Base-by-base conservation (phyloP, 2,329 filamentous ascomycete genomes). In the Pseudogymnoascus sp. region DNA sequence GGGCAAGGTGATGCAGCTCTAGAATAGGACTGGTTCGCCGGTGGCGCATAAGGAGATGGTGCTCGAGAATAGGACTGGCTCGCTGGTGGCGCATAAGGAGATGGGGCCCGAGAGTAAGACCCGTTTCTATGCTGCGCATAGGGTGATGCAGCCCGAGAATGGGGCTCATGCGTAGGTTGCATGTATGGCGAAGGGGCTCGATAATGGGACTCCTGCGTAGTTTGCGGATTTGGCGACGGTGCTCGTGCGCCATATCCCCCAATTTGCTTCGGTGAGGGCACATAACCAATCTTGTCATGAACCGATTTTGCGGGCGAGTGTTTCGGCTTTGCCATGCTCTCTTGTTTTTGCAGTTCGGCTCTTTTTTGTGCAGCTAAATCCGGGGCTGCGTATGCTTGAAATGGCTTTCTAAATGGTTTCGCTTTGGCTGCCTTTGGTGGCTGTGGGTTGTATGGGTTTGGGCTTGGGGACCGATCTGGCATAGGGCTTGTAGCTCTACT, bases 371-470 rank as follows among this genome's bases (percentile, higher is more conserved):
- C 82, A 14, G 81, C 85, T 12, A 82, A 84, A 71, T 87, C 84
- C 25, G 85, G 85, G 22, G 84, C 84, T 36, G 83, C 76, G 69
- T 88, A 88, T 38, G 85, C 83, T 71, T 86, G 82, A 67, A 87
- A 88, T 0, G 85, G 84, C 65, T 85, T 86, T 65, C 85, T 81
- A 67, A 86, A 86, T 1, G 83, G 81, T 71, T 80, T 85, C 20
- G 81, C 80, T 70, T 86, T 72, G 6, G 67, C 58, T 38, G 69
- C 69, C 39, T 73, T 59, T 63, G 73, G 66, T 38, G 69, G 59
- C 41, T 63, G 64, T 37, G 68, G 67, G 41, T 68, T 69, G 62
- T 68, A 70, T 12, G 70, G 71, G 63, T 67, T 71, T 18, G 67
- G 70, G 59, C 69, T 72, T 12, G 69, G 67, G 28, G 68, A 67